Evolutionary conservation across 2,329 filamentous ascomycete genomes (phyloP).

Genomic region (Sphaerulina musiva): DNA sequence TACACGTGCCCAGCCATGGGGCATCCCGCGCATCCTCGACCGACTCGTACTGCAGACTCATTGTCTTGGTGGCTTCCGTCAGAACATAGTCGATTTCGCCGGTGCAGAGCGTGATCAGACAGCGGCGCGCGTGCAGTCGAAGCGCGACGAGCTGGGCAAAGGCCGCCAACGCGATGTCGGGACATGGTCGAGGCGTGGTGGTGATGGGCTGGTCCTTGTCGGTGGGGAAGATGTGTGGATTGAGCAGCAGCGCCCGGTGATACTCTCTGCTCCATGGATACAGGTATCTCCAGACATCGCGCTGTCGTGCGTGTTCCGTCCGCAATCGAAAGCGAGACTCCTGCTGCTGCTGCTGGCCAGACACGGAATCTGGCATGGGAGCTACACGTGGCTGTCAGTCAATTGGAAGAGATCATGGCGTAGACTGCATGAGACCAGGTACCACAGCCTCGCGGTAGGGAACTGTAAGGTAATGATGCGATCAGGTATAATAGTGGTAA

Average conservation of each 20-base stretch:
- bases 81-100: conserved; percentile 45
- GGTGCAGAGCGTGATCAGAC: conserved; percentile 48
- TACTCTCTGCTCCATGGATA: not conserved
- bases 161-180: conserved; percentile 37
- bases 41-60: conserved; percentile 37
- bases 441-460: too few species aligned
- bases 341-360: not conserved
- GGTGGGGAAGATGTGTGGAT: not conserved
- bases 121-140: conserved; percentile 43
- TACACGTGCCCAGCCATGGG: conserved; percentile 34
- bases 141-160: conserved; percentile 48
- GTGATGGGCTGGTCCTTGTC: not conserved
- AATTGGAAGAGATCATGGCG: too few species aligned
- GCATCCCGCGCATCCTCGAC: conserved; percentile 28
- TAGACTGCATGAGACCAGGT: too few species aligned
- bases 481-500: too few species aligned
- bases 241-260: not conserved
- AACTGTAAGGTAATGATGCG: too few species aligned
- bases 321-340: not conserved
- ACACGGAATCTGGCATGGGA: too few species aligned
- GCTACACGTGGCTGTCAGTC: too few species aligned
- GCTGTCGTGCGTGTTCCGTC: not conserved
- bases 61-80: conserved; percentile 46
- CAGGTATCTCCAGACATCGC: not conserved
- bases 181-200: not conserved